Percentiles rank a stretch among this genome's conserved stretches.
phyloP scores from a whole-genome alignment of 805 yeast species.

The Wilhelminamyces savonicus region DNA sequence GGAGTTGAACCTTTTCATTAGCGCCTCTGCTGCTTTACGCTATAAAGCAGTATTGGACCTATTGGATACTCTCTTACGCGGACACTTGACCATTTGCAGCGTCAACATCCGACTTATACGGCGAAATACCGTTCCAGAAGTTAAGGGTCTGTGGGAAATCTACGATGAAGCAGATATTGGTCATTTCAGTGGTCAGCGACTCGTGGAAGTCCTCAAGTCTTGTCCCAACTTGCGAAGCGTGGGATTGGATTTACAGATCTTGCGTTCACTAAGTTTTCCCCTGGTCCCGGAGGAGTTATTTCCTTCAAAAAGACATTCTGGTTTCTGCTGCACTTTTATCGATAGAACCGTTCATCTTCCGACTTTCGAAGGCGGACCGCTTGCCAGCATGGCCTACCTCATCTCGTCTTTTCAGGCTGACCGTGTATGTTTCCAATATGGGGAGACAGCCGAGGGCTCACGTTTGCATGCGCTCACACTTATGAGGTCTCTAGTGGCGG shows the following conservation, averaged over 20 bases:
- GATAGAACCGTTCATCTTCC: conserved; percentile 14
- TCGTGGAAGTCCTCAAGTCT: conserved; percentile 3
- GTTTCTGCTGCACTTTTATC: conserved; percentile 13
- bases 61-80: conserved; percentile 1
- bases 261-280: conserved; percentile 2
- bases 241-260: conserved; percentile 9
- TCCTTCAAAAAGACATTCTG: no score
- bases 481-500: no score
- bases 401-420: conserved; percentile 7
- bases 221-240: conserved; percentile 4
- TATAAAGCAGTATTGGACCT: conserved; percentile 6
- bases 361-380: conserved; percentile 6
- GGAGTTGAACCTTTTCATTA: conserved; percentile 11
- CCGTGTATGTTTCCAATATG: conserved; percentile 14
- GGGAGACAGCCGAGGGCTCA: no score
- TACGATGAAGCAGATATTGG: background rate
- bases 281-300: background rate
- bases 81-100: background rate
- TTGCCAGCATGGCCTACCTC: conserved; percentile 7
- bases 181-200: background rate
- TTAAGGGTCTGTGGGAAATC: background rate
- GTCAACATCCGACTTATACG: conserved; percentile 4
- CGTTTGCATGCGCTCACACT: no score
- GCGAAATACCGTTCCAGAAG: background rate
- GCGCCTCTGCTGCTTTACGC: conserved; percentile 6